Base-by-base conservation (phyloP, 129 eudicot species). In the Dittrichia graveolens region DNA sequence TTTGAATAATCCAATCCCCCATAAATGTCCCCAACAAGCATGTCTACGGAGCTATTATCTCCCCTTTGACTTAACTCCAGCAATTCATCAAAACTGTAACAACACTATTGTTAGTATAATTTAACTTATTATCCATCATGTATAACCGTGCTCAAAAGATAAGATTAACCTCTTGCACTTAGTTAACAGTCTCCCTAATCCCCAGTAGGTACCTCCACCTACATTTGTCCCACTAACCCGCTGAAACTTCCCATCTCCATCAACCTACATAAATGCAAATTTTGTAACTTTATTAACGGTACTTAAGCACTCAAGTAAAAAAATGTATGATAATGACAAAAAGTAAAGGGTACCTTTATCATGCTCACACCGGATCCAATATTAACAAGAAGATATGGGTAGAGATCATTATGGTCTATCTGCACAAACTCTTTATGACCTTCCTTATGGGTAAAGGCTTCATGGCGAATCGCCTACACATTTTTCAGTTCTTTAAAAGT, bases 161-260 rank as follows among this genome's bases (percentile, higher is more conserved):
- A 9, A 68, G 35, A 42, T 18, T 49, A 49, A 94, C 99, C 96
- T 94, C 81, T 88, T 90, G 89, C 99, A 94, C 81, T 94, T 94
- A 3, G 99, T 94, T 68, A 94, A 69, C 71, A 94, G 74, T 74
- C 71, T 94, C 55, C 99, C 99, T 65, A 94, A 84, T 6, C 99
- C 99, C 99, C 97, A 94, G 49, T 94, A 94, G 13, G 99, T 94
- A 53, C 99, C 99, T 70, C 99, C 99, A 34, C 99, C 99, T 39
- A 94, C 99, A 84, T 94, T 94, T 74, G 99, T 94, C 75, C 99
- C 99, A 67, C 97, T 94, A 61, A 94, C 97, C 40, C 99, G 84
- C 69, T 94, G 88, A 83, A 90, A 90, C 69, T 79, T 79, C 58
- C 99, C 97, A 77, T 94, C 99, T 52, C 99, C 97, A 71, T 94